Evolutionary conservation across 2,329 filamentous ascomycete genomes (phyloP), one percentile per base, ranked within the genome.

Genomic region (Ascochyta pisi): DNA sequence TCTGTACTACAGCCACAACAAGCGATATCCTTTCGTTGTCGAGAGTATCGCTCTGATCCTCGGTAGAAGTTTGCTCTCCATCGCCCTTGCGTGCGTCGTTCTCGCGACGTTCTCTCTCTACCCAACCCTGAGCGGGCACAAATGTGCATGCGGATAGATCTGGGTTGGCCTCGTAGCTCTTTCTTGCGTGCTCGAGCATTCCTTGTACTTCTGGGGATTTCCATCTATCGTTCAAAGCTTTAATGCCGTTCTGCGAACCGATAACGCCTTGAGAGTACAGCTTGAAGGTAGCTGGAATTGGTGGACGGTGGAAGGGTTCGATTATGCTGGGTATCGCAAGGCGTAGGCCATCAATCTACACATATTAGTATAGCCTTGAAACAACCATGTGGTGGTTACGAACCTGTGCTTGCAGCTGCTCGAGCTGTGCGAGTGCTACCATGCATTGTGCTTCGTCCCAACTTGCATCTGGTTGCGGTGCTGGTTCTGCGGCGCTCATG

Each of bases 381-480:
- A 35, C 6, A 13, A 23, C 16, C 15, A 23, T 19, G 13, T 9
- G 12, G 29, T 7, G n/a, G 1, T 19, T 13, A 43, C 56, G 23
- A 58, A 79, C 79, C 67, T 80, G 75, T 38, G 74, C 68, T 60
- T 80, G 77, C 4, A 82, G 69, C 37, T 69, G 64, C 60, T 80
- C 77, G 19, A 82, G 70, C 41, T 77, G 74, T 31, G 77, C 77
- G 37, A 82, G 77, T 2, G 78, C 78, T 53, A 72, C 70, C 63
- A 71, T 73, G 58, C 73, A 76, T 54, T 75, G 73, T 42, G 68
- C 67, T 65, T 78, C 77, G 48, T 76, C 75, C 75, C 75, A 78
- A 35, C 52, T 66, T 22, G 58, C 60, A 44, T 50, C 60, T 6
- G 62, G 56, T 51, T 65, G 61, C 45, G 51, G 50, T 43, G 62